Percentiles rank a stretch among this genome's conserved stretches.
Evolutionary conservation across 2,329 filamentous ascomycete species (phyloP).

Genomic region (Thielaviopsis euricoi): DNA sequence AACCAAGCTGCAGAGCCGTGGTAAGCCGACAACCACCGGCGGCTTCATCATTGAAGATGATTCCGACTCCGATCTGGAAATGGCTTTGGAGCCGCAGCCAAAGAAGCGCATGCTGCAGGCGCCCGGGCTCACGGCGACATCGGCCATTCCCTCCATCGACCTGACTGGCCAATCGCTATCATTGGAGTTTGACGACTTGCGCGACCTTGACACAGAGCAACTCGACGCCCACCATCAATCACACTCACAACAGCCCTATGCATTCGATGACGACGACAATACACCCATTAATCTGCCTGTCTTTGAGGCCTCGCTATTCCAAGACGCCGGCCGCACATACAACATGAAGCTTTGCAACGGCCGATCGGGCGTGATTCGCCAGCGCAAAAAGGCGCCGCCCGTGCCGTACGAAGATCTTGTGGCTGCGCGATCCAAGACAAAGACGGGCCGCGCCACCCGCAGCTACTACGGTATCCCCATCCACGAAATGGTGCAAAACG

Average conservation of each 20-base stretch:
- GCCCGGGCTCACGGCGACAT: neutral
- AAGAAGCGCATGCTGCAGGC: conserved; percentile 10
- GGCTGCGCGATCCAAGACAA: conserved; percentile 48
- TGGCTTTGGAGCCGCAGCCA: neutral
- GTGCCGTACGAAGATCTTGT: conserved; percentile 51
- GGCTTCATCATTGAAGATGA: conserved; percentile 12
- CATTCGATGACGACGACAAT: neutral
- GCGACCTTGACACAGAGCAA: neutral
- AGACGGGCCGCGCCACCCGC: conserved; percentile 50
- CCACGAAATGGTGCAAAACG: conserved; percentile 61
- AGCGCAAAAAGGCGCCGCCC: conserved; percentile 29
- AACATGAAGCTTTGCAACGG: conserved; percentile 41
- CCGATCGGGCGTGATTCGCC: conserved; percentile 35
- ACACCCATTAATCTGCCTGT: neutral
- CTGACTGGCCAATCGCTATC: neutral
- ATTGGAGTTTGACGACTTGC: neutral
- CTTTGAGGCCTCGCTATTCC: conserved; percentile 10
- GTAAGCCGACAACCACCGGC: conserved; percentile 1
- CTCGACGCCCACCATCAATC: neutral
- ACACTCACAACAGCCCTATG: neutral
- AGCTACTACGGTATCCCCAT: conserved; percentile 91
- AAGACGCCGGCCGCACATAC: conserved; percentile 19
- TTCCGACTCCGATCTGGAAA: conserved; percentile 7
- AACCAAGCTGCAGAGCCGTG: neutral
- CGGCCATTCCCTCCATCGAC: neutral